Base-by-base conservation (phyloP, 345 rosid species). In the Dipteronia sinensis region DNA sequence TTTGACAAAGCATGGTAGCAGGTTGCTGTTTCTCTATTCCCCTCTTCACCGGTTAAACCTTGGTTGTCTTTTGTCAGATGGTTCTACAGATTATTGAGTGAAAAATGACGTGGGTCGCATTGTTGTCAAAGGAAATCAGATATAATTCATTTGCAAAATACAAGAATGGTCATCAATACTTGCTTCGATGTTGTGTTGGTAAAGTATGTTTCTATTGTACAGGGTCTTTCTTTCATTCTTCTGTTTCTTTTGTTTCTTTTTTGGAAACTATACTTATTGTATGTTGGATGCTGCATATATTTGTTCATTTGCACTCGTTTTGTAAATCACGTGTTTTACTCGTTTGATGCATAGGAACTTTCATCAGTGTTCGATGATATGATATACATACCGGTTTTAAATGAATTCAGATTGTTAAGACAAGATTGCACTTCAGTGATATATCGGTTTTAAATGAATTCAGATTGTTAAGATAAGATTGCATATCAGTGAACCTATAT, bases 151-250 rank as follows among this genome's bases (percentile, higher is more conserved):
- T 40, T 79, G 27, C 75, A 13, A 17, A 38, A 34, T 1, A 65
- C n/a, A 38, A 23, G 12, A 7, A 42, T 34, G 69, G 72, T 69
- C 77, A 27, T 65, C 78, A 42, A 9, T 42, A 42, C 13, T 49
- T 67, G 78, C 65, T 53, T 67, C 68, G 72, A 19, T 65, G 27
- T 67, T 27, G 59, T 76, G 71, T 64, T 71, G 77, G 73, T 72
- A 58, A 62, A 31, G n/a, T 70, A 20, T 15, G 51, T 56, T 65
- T 67, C 19, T n/a, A 29, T 70, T 75, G 83, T 80, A 83, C 77
- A 77, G 72, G 23, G 66, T 71, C 71, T 61, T 10, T 66, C 8
- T 76, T 20, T 55, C n/a, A 15, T 49, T 23, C 7, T 38, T 4
- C 38, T 31, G 5, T 42, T 40, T 40, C 44, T 7, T 16, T 61